Evolutionary conservation across 2,329 filamentous ascomycete species (phyloP).

Genomic region (Chalaropsis thielavioides): DNA sequence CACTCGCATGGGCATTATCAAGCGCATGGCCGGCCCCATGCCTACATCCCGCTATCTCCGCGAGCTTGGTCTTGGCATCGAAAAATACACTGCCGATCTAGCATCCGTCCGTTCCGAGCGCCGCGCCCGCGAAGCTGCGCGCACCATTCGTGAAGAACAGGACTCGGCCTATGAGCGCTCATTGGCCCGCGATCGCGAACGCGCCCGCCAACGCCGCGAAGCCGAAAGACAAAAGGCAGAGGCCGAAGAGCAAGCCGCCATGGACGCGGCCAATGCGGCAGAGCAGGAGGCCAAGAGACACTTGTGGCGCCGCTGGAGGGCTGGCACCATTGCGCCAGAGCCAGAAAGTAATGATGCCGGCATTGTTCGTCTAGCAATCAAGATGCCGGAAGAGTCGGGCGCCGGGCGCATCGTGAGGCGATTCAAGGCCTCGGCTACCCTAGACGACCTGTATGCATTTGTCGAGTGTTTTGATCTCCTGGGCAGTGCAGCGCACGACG

Average conservation of each 20-base stretch:
- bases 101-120: conserved; percentile 60
- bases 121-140: conserved; percentile 64
- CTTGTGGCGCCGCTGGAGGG: conserved; percentile 74
- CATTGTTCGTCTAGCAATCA: conserved; percentile 55
- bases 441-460: conserved; percentile 91
- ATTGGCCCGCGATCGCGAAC: conserved; percentile 73
- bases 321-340: conserved; percentile 50
- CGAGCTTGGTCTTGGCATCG: conserved; percentile 59
- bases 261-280: conserved; percentile 46
- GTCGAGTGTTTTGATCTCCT: conserved; percentile 75
- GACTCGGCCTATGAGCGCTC: conserved; percentile 89
- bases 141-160: conserved; percentile 72
- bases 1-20: conserved; percentile 80
- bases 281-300: conserved; percentile 32
- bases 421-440: conserved; percentile 51
- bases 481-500: conserved; percentile 24
- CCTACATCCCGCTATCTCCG: conserved; percentile 56
- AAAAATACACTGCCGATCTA: conserved; percentile 62
- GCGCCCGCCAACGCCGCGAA: conserved; percentile 60
- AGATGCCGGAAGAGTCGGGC: conserved; percentile 44
- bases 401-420: conserved; percentile 63
- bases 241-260: conserved; percentile 46
- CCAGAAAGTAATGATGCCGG: conserved; percentile 49
- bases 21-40: conserved; percentile 60
- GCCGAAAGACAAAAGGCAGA: conserved; percentile 47